Conservation (phyloP, 1,139 yeast species). For the Sugiyamaella pinicola region DNA sequence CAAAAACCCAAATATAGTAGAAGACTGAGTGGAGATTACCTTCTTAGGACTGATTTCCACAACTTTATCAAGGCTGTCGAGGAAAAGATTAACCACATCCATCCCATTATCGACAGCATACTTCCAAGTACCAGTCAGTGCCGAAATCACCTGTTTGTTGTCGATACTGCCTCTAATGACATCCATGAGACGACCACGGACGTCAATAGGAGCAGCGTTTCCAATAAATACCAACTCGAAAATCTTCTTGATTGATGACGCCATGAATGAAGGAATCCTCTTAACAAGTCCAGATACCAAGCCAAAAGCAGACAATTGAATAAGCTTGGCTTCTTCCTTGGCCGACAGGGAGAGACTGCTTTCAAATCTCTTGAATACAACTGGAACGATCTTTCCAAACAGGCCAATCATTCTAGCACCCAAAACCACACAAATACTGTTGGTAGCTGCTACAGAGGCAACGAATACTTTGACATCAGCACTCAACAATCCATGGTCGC, state of each 20-base stretch:
- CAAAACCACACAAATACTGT: constrained; percentile 66
- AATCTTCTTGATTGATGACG: constrained; percentile 65
- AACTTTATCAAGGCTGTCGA: constrained; percentile 64
- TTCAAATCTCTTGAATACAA: constrained; percentile 63
- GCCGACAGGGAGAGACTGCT: constrained; percentile 35
- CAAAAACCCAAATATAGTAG: constrained; percentile 70
- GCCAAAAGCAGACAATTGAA: constrained; percentile 60
- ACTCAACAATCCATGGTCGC: constrained; percentile 56
- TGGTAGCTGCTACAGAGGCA: constrained; percentile 72
- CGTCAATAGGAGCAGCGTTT: constrained; percentile 54
- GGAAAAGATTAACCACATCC: constrained; percentile 65
- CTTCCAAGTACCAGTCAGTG: constrained; percentile 65
- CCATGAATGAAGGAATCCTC: constrained; percentile 84
- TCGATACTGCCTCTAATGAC: constrained; percentile 72
- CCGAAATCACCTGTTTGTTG: constrained; percentile 58
- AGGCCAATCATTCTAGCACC: constrained; percentile 88
- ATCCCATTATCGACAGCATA: constrained; percentile 50
- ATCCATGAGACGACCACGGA: constrained; percentile 67
- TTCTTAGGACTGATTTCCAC: constrained; percentile 73
- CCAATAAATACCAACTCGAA: constrained; percentile 56
- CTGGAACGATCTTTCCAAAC: constrained; percentile 82
- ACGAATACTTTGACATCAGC: constrained; percentile 62
- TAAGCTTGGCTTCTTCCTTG: constrained; percentile 37
- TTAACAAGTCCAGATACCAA: constrained; percentile 75
- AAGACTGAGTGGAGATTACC: constrained; percentile 68